Conservation (phyloP, 768 basidiomycete genomes). For the Phlebiopsis gigantea region DNA sequence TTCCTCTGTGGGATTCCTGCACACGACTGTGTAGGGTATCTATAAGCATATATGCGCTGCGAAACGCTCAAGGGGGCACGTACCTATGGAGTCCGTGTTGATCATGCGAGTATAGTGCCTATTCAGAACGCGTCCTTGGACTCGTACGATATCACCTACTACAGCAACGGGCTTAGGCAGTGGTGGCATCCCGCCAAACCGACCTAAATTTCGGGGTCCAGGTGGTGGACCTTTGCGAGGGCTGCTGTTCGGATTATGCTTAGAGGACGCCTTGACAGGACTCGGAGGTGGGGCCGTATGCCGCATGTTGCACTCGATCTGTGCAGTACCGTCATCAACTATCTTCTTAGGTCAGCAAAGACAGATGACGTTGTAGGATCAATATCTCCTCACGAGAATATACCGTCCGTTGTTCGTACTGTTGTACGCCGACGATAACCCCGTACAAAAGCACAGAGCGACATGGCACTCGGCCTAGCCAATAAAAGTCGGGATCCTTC, state of each 20-base stretch:
- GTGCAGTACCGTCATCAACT: constrained; percentile 79
- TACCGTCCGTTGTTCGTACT: constrained; percentile 52
- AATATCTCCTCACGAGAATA: constrained; percentile 47
- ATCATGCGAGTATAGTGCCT: constrained; percentile 38
- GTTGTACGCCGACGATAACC: constrained; percentile 56
- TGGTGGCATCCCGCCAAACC: not conserved
- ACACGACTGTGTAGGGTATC: no score
- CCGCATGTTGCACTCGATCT: constrained; percentile 60
- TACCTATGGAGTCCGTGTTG: constrained; percentile 47
- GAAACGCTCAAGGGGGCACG: constrained; percentile 14
- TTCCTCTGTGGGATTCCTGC: constrained; percentile 52
- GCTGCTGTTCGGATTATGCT: constrained; percentile 5
- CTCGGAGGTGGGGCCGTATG: constrained; percentile 22
- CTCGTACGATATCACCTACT: constrained; percentile 42
- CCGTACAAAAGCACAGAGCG: constrained; percentile 57
- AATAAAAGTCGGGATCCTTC: constrained; percentile 48
- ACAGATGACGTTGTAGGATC: not conserved
- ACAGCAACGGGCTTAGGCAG: constrained; percentile 8
- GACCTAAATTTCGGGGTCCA: no score
- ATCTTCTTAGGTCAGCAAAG: not conserved
- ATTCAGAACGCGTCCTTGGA: constrained; percentile 40
- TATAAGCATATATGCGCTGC: not conserved
- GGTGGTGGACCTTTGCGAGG: not conserved
- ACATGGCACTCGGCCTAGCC: constrained; percentile 70
- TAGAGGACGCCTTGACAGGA: constrained; percentile 9